A percentile compares a stretch with the other conserved stretches of the same genome.
Evolutionary conservation across 23 red algal species (phyloP).

Genomic region (Gracilaria caudata): DNA sequence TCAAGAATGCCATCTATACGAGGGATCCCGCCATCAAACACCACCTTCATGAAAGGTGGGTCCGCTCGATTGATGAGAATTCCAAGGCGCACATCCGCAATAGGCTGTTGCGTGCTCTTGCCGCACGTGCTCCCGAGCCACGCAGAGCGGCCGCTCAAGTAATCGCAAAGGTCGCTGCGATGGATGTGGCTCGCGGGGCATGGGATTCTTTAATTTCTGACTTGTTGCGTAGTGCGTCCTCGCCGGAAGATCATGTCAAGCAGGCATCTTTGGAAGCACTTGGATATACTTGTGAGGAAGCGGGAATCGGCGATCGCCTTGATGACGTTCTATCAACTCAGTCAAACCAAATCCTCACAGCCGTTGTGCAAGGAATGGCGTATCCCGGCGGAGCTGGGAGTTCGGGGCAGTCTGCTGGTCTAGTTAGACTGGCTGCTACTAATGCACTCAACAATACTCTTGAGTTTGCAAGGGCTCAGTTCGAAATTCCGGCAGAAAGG

Average conservation of each 20-base stretch:
- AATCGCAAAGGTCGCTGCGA: constrained; percentile 87
- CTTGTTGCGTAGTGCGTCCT: constrained; percentile 53
- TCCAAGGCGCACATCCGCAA: constrained; percentile 67
- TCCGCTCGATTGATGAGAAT: constrained; percentile 57
- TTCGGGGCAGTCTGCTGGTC: constrained; percentile 27
- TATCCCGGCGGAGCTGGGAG: constrained; percentile 47
- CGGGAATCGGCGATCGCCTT: constrained; percentile 47
- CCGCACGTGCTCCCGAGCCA: constrained; percentile 54
- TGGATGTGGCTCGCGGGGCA: constrained; percentile 83
- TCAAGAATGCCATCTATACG: constrained; percentile 92
- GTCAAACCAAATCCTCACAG: constrained; percentile 93
- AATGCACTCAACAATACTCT: constrained; percentile 89
- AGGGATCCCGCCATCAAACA: constrained; percentile 47
- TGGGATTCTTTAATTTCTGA: constrained; percentile 85
- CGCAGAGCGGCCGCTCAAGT: constrained; percentile 90
- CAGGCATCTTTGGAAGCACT: constrained; percentile 85
- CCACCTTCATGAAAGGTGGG: constrained; percentile 79
- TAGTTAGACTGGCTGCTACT: constrained; percentile 86
- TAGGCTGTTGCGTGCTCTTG: constrained; percentile 71
- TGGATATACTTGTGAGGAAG: constrained; percentile 94
- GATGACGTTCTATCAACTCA: constrained; percentile 72
- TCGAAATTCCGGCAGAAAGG: constrained; percentile 83
- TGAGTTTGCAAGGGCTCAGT: constrained; percentile 91
- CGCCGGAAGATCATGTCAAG: constrained; percentile 38
- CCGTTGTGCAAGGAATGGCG: constrained; percentile 94